Conservation (phyloP, 495 filamentous ascomycete species). For the Polyplosphaeria fusca region DNA sequence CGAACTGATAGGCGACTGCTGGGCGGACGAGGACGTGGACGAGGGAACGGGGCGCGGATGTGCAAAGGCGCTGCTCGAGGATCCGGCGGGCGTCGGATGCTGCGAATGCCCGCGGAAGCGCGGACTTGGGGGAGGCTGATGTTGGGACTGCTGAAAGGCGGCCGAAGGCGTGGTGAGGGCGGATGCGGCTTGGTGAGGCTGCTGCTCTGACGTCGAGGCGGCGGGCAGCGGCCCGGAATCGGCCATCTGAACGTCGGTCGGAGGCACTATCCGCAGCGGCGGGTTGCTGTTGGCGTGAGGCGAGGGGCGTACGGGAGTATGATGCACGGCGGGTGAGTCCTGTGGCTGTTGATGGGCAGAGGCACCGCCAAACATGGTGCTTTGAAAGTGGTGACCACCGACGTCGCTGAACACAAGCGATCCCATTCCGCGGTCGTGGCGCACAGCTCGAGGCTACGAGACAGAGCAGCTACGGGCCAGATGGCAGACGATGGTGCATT, state of each 20-base stretch:
- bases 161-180: not conserved
- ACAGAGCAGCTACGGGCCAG: not conserved
- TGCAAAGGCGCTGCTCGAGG: conserved; percentile 17
- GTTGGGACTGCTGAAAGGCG: not conserved
- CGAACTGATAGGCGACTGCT: conserved; percentile 55
- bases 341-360: conserved; percentile 41
- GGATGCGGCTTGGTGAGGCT: conserved; percentile 5
- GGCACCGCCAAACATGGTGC: conserved; percentile 53
- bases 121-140: conserved; percentile 21
- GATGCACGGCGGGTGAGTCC: conserved; percentile 32
- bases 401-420: conserved; percentile 37
- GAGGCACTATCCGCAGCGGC: conserved; percentile 13
- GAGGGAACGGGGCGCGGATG: conserved; percentile 41
- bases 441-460: conserved; percentile 1
- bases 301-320: conserved; percentile 20
- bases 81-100: conserved; percentile 19
- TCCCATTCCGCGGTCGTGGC: conserved; percentile 32
- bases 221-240: conserved; percentile 24
- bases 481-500: not conserved
- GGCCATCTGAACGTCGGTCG: conserved; percentile 33
- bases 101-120: conserved; percentile 25
- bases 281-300: conserved; percentile 20
- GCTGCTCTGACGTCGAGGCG: conserved; percentile 22
- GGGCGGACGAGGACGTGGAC: conserved; percentile 53
- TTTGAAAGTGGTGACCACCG: conserved; percentile 33